Conservation (phyloP, 345 rosid species). For the Rubroshorea leprosula region DNA sequence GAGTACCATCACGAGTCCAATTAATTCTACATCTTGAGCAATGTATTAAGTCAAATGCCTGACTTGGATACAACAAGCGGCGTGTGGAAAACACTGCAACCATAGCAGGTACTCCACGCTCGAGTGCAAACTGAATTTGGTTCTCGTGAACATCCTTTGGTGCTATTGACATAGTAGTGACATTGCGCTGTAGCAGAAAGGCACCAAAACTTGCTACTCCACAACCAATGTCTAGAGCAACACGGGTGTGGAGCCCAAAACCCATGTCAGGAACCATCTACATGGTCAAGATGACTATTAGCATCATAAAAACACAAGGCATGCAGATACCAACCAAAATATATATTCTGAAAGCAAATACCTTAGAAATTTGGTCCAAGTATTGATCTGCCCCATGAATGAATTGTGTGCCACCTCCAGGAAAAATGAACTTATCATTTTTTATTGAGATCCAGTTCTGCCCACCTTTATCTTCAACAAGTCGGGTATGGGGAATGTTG, state of each 20-base stretch:
- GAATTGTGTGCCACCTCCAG: slow-evolving; percentile 45
- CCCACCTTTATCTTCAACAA: slow-evolving; percentile 47
- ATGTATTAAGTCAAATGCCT: slow-evolving; percentile 60
- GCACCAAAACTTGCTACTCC: slow-evolving; percentile 75
- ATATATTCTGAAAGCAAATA: slow-evolving; percentile 4
- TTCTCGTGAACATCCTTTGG: slow-evolving; percentile 52
- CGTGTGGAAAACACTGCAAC: slow-evolving; percentile 38
- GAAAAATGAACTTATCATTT: slow-evolving; percentile 48
- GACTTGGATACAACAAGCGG: slow-evolving; percentile 63
- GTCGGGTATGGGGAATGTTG: slow-evolving; percentile 45
- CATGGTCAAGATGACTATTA: slow-evolving; percentile 22
- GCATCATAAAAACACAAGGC: slow-evolving; percentile 3
- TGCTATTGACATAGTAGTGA: slow-evolving; percentile 51
- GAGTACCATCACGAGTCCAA: slow-evolving; percentile 50
- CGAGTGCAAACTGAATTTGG: slow-evolving; percentile 60
- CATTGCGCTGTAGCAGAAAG: slow-evolving; percentile 43
- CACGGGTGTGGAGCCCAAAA: slow-evolving; percentile 42
- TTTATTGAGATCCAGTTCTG: slow-evolving; percentile 40
- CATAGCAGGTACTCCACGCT: slow-evolving; percentile 76
- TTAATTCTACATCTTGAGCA: slow-evolving; percentile 61
- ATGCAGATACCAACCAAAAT: too few relatives aligned
- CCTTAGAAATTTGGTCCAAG: slow-evolving; percentile 56
- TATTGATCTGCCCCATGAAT: slow-evolving; percentile 50
- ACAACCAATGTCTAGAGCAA: slow-evolving; percentile 52
- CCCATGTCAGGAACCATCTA: slow-evolving; percentile 66